A percentile compares a stretch with the other conserved stretches of the same genome.
phyloP scores from a whole-genome alignment of 2,329 filamentous ascomycete genomes.

The Leptosphaerulina australis region DNA sequence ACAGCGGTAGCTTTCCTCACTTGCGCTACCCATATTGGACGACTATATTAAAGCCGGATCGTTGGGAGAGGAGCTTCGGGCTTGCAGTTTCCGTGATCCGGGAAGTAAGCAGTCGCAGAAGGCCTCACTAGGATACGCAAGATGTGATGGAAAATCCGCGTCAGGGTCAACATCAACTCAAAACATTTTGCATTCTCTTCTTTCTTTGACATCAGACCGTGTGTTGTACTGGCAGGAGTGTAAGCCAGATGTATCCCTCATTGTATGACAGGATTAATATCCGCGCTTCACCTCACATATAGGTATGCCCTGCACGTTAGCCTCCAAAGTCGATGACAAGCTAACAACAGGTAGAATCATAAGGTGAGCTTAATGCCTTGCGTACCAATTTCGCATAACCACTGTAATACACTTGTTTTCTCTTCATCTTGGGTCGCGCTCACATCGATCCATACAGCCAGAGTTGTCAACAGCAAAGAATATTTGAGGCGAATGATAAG shows the following conservation, averaged over 20 bases:
- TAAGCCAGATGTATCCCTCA: too few species aligned
- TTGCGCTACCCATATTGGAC: too few species aligned
- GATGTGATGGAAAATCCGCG: conserved; percentile 13
- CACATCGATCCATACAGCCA: too few species aligned
- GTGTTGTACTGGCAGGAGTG: neutral
- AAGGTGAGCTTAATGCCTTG: too few species aligned
- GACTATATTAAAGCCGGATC: too few species aligned
- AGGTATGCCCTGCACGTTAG: neutral
- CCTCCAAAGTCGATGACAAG: too few species aligned
- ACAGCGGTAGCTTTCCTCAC: conserved; percentile 5
- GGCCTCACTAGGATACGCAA: conserved; percentile 3
- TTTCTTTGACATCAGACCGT: neutral
- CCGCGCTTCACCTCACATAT: neutral
- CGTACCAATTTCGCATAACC: too few species aligned
- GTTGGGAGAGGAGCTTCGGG: neutral
- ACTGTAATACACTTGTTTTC: too few species aligned
- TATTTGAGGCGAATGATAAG: too few species aligned
- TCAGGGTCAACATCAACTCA: conserved; percentile 1
- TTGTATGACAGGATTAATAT: neutral
- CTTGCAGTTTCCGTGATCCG: conserved; percentile 8
- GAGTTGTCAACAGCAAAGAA: too few species aligned
- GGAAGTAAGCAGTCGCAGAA: conserved; percentile 2
- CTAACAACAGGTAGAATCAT: too few species aligned
- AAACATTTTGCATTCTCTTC: neutral
- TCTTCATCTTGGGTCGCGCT: too few species aligned